Evolutionary conservation across 2,329 filamentous ascomycete genomes (phyloP), one percentile per base, ranked within the genome.

Genomic region (Xylariaceae sp.): DNA sequence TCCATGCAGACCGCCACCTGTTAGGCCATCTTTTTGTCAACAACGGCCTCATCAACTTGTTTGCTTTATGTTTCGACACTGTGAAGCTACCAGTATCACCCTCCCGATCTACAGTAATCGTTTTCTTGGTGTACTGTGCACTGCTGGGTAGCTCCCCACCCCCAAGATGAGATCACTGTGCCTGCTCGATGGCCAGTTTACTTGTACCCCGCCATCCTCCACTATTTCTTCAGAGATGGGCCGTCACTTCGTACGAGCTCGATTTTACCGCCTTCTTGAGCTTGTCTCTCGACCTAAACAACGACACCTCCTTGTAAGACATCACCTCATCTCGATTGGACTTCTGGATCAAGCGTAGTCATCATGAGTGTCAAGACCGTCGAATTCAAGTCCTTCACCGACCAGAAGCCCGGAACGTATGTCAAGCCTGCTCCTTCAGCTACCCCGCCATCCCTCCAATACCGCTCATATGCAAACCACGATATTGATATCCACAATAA

Each of bases 331-430:
- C 7, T 28, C 22, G 15, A 26, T 41, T 17, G n/a, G 28, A 26
- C 6, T 11, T 26, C 11, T 11, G 11, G 22, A 26, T 11, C 22
- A 11, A n/a, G 15, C 4, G 11, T n/a, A 32, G 22, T 34, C 39
- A 56, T 39, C 61, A 93, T 95, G 89, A 69, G 71, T 53, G 64
- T 75, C 68, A 78, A 87, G 68, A 88, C 85, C 41, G 87, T 96
- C 60, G 79, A 85, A 56, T 81, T 95, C 67, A 82, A 81, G 66
- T 81, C 90, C 46, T 96, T 93, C 69, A 78, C 85, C 51, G 93
- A 97, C 78, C 93, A 98, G 79, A 98, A 98, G 79, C 89, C 91
- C 52, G 91, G 91, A 79, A 97, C 91, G 91, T 96, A 82, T 70
- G 91, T 89, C 50, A 53, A 48, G 50, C 41, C 50, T 55, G 22